These are phyloP conservation scores for Globisporangium canariense DNA, from an alignment of 352 stramenopile species.

Conservation along the genomic window DNA sequence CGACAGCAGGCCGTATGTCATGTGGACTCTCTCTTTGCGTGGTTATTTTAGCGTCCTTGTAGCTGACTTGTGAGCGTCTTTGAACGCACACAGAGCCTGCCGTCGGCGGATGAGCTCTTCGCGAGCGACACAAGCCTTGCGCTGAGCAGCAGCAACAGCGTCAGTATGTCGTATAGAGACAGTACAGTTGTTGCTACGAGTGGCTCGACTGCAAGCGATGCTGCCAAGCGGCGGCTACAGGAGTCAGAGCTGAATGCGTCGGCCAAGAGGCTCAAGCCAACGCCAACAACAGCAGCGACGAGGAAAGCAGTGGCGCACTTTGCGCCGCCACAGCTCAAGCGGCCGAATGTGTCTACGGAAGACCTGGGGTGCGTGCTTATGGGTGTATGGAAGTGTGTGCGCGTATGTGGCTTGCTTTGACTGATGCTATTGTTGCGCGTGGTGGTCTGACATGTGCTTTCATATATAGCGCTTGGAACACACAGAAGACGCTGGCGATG, in stretches of 20 bases:
- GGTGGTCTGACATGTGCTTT: background rate
- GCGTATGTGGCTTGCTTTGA: background rate
- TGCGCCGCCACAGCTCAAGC: slow-evolving; percentile 58
- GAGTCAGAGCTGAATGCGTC: slow-evolving; percentile 9
- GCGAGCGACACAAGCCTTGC: slow-evolving; percentile 29
- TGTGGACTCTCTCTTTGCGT: background rate
- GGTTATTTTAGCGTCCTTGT: background rate
- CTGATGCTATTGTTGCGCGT: background rate
- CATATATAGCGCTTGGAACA: slow-evolving; percentile 58
- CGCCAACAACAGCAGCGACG: slow-evolving; percentile 12
- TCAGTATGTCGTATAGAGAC: slow-evolving; percentile 9
- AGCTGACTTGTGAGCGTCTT: background rate
- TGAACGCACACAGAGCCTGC: slow-evolving; percentile 14
- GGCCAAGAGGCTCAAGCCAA: slow-evolving; percentile 17
- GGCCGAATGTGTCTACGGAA: slow-evolving; percentile 70
- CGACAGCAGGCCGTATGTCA: slow-evolving; percentile 4
- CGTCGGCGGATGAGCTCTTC: slow-evolving; percentile 50
- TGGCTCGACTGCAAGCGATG: background rate
- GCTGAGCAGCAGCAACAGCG: slow-evolving; percentile 2
- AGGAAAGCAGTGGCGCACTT: slow-evolving; percentile 32
- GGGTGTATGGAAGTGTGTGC: background rate
- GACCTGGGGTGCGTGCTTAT: slow-evolving; percentile 40
- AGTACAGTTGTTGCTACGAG: background rate
- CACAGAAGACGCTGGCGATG: slow-evolving; percentile 48
- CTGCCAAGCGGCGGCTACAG: slow-evolving; percentile 12